Base-by-base conservation (phyloP, 495 filamentous ascomycete genomes). In the Talaromyces trachyspermus region DNA sequence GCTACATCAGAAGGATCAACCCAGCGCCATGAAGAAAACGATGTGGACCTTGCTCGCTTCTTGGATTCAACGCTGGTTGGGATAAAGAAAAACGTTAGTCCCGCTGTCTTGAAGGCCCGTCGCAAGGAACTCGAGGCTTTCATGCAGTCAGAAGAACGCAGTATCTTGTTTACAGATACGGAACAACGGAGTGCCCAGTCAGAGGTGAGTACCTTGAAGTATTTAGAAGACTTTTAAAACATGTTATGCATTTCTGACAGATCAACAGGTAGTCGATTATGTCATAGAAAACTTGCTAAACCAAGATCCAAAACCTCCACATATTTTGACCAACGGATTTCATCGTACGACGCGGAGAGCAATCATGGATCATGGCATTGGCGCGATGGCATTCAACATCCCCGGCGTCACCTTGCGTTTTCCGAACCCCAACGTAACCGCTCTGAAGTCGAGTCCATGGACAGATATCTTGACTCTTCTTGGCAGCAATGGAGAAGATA, bases 321-420 rank as follows among this genome's bases (percentile, higher is more conserved):
- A 95, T 65, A 54, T 94, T 4, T 73, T 95, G 9, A 85, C 84
- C 50, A 79, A 89, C 71, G 89, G 89, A 11, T 92, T 81, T 56
- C 78, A 75, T 53, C 66, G 70, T 49, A 59, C 62, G 2, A 54
- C 55, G 7, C 46, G 49, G 8, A 46, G 48, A 8, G 50, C 52
- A 11, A 48, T 53, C 25, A 42, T 57, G 14, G 57, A 52, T 25
- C 57, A 60, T 7, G 55, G 61, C 7, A 49, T 61, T 53, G 53
- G 51, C 43, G 48, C 58, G 15, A 52, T 66, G 4, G 56, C 65
- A 12, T 63, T 56, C 33, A 68, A 63, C 32, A 77, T 80, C 50
- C 77, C 62, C 48, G 86, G 68, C 10, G 61, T 78, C 52, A 71
- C 73, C 50, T 63, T 61, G 25, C 65, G 68, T 22, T 77, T 81